phyloP scores from a whole-genome alignment of 2,329 filamentous ascomycete genomes.

The Thyridium curvatum region DNA sequence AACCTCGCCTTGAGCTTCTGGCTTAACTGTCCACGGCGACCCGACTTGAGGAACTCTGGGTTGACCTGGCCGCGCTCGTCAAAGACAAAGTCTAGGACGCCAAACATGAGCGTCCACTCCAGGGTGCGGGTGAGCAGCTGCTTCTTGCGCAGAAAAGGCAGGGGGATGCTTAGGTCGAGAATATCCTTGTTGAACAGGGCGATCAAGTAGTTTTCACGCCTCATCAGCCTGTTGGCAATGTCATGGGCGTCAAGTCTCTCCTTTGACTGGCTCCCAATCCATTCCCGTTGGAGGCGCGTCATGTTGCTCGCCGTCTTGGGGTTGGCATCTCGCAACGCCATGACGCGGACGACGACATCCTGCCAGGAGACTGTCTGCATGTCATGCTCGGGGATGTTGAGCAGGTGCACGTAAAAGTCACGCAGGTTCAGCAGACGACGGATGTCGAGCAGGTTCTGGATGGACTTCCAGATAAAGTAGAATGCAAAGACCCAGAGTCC shows the following conservation, averaged over 20 bases:
- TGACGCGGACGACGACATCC: conserved; percentile 78
- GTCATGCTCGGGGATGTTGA: conserved; percentile 75
- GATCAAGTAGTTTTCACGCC: conserved; percentile 93
- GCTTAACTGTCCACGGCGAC: conserved; percentile 72
- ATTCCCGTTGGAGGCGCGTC: conserved; percentile 44
- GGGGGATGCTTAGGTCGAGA: conserved; percentile 74
- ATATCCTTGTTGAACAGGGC: conserved; percentile 97
- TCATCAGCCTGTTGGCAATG: conserved; percentile 95
- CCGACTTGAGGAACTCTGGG: conserved; percentile 77
- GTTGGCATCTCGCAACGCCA: conserved; percentile 78
- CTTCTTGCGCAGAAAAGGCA: conserved; percentile 74
- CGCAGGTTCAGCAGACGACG: conserved; percentile 70
- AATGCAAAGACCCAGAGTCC: conserved; percentile 80
- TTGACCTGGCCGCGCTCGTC: conserved; percentile 83
- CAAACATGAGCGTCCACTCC: conserved; percentile 87
- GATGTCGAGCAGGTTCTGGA: conserved; percentile 68
- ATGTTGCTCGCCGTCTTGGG: conserved; percentile 65
- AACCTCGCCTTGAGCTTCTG: conserved; percentile 72
- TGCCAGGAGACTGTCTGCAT: conserved; percentile 96
- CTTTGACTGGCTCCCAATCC: conserved; percentile 78
- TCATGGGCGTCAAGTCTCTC: conserved; percentile 93
- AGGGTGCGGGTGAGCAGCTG: conserved; percentile 85
- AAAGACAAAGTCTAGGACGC: conserved; percentile 90
- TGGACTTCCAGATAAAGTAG: conserved; percentile 76
- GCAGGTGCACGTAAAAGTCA: conserved; percentile 77